These are phyloP conservation scores for Halteria grandinella DNA, from an alignment of 73 alveolate species.

Conservation along the genomic window DNA sequence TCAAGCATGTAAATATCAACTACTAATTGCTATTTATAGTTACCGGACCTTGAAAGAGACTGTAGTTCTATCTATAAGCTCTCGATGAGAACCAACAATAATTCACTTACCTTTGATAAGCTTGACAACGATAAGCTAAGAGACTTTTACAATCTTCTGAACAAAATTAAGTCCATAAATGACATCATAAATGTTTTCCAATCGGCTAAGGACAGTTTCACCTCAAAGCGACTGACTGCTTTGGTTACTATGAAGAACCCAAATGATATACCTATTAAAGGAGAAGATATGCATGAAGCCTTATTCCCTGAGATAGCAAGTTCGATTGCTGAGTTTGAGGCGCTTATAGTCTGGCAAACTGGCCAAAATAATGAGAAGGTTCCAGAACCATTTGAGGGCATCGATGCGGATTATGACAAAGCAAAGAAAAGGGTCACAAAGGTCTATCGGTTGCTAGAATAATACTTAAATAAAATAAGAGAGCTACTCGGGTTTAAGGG, in stretches of 20 bases:
- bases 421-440: conserved; percentile 37
- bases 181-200: conserved; percentile 47
- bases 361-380: conserved; percentile 12
- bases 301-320: conserved; percentile 58
- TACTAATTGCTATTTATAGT: conserved; percentile 32
- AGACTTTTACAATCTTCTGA: conserved; percentile 67
- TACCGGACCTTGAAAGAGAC: conserved; percentile 76
- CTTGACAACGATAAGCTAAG: conserved; percentile 66
- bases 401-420: conserved; percentile 67
- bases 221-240: conserved; percentile 37
- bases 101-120: conserved; percentile 89
- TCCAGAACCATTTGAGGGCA: conserved; percentile 80
- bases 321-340: conserved; percentile 60
- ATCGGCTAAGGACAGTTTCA: conserved; percentile 50
- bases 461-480: not conserved
- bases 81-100: conserved; percentile 61
- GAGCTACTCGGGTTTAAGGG: conserved; percentile 23
- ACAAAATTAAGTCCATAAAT: conserved; percentile 38
- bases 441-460: conserved; percentile 5
- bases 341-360: conserved; percentile 60
- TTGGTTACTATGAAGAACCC: conserved; percentile 15
- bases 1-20: conserved; percentile 14
- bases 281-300: conserved; percentile 24
- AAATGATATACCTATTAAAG: not conserved
- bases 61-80: conserved; percentile 58